Evolutionary conservation across 1,139 yeast genomes (phyloP).

Genomic region (Meyerozyma elateridarum): DNA sequence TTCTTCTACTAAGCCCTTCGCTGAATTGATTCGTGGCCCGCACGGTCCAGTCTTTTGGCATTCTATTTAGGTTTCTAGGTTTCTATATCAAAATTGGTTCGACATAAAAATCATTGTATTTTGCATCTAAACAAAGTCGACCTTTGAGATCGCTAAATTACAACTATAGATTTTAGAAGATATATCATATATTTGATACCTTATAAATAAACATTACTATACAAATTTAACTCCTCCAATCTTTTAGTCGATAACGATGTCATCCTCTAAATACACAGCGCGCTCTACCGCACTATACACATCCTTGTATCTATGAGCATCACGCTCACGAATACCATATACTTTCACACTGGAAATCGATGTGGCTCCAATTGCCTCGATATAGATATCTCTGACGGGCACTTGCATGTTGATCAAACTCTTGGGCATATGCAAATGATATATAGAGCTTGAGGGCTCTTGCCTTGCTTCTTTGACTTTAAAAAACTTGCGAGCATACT

Average conservation of each 20-base stretch:
- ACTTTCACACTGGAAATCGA: background rate
- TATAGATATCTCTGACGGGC: slow-evolving; percentile 31
- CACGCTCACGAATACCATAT: background rate
- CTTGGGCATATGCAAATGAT: slow-evolving; percentile 32
- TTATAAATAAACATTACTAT: no score
- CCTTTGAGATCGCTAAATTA: no score
- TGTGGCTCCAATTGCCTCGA: slow-evolving; percentile 16
- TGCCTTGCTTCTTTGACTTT: slow-evolving; percentile 26
- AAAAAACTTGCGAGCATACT: slow-evolving; percentile 20
- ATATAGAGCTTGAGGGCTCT: slow-evolving; percentile 14
- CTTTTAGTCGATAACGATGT: background rate
- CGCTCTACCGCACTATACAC: background rate
- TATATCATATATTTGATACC: no score
- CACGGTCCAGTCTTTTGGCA: background rate
- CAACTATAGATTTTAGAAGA: no score
- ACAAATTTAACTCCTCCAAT: no score
- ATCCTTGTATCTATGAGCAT: background rate
- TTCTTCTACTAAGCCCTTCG: slow-evolving; percentile 5
- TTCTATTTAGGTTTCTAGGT: background rate
- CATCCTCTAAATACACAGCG: background rate
- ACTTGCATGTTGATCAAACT: slow-evolving; percentile 32
- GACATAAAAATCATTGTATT: no score
- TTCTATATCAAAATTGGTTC: no score
- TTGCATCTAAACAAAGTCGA: no score
- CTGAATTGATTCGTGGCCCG: background rate